Conservation (phyloP, 768 basidiomycete species). For the Tylopilus cervinicoccineus region DNA sequence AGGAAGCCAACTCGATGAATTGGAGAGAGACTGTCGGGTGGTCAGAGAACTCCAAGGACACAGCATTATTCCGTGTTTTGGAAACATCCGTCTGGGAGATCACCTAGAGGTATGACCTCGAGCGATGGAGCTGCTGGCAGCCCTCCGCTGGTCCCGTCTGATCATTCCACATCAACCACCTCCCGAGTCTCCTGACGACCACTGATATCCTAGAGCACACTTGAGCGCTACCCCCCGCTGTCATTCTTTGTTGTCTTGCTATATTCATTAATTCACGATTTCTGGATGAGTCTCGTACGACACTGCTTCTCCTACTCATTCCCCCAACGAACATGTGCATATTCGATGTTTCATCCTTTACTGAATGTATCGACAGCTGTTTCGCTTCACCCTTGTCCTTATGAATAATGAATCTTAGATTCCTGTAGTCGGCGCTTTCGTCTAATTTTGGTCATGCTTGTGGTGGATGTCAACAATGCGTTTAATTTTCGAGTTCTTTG, state of each 20-base stretch:
- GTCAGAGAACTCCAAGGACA: slow-evolving; percentile 77
- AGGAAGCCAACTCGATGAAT: slow-evolving; percentile 77
- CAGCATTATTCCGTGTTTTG: slow-evolving; percentile 69
- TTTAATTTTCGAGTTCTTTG: background rate
- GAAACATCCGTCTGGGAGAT: slow-evolving; percentile 80
- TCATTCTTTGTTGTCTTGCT: slow-evolving; percentile 21
- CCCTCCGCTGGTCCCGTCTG: slow-evolving; percentile 3
- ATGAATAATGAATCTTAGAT: slow-evolving; percentile 14
- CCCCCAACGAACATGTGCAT: slow-evolving; percentile 5
- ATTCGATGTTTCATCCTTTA: slow-evolving; percentile 4
- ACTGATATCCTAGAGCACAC: slow-evolving; percentile 27
- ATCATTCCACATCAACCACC: slow-evolving; percentile 4
- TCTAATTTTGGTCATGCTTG: background rate
- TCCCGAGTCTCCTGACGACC: too few relatives aligned
- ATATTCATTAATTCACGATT: slow-evolving; percentile 11
- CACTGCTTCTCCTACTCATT: slow-evolving; percentile 16
- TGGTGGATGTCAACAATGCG: background rate
- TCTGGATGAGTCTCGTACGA: slow-evolving; percentile 1
- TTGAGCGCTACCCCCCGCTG: slow-evolving; percentile 17
- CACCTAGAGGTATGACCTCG: slow-evolving; percentile 29
- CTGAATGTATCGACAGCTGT: slow-evolving; percentile 28
- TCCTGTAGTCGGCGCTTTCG: slow-evolving; percentile 1
- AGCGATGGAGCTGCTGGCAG: slow-evolving; percentile 19
- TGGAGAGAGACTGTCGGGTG: slow-evolving; percentile 81
- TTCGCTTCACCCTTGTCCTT: slow-evolving; percentile 10